Conservation (phyloP, 805 yeast genomes). For the Monosporozyma aerobia region DNA sequence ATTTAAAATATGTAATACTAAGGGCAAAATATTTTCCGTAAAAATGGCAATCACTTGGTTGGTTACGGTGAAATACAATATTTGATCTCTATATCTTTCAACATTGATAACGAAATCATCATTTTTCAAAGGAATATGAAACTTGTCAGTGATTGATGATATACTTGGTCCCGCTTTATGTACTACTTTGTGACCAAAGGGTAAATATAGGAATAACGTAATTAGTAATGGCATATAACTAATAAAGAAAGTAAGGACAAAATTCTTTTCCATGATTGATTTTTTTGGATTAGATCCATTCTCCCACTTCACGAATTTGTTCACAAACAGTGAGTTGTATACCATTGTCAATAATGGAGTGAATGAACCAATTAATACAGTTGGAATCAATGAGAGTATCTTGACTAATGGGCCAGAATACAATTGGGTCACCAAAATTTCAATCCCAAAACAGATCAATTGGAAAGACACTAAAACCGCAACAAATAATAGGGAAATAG, state of each 20-base stretch:
- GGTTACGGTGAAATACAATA: slow-evolving; percentile 72
- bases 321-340: slow-evolving; percentile 45
- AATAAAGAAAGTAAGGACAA: slow-evolving; percentile 67
- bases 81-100: slow-evolving; percentile 62
- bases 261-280: slow-evolving; percentile 61
- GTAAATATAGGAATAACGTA: slow-evolving; percentile 79
- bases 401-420: slow-evolving; percentile 72
- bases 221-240: slow-evolving; percentile 75
- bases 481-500: slow-evolving; percentile 52
- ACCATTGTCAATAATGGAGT: slow-evolving; percentile 60
- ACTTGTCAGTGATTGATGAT: not conserved
- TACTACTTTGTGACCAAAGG: slow-evolving; percentile 70
- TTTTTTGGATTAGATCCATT: slow-evolving; percentile 32
- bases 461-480: slow-evolving; percentile 52
- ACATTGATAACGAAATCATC: slow-evolving; percentile 49
- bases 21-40: slow-evolving; percentile 54
- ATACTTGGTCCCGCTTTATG: not conserved
- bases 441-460: slow-evolving; percentile 60
- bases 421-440: slow-evolving; percentile 76
- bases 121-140: slow-evolving; percentile 10
- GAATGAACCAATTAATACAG: slow-evolving; percentile 54
- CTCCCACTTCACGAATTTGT: slow-evolving; percentile 57
- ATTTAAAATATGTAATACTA: slow-evolving; percentile 18
- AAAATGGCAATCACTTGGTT: slow-evolving; percentile 66
- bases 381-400: slow-evolving; percentile 62